These are phyloP conservation scores for Mycena galericulata DNA, from an alignment of 768 basidiomycete species.

Conservation along the genomic window DNA sequence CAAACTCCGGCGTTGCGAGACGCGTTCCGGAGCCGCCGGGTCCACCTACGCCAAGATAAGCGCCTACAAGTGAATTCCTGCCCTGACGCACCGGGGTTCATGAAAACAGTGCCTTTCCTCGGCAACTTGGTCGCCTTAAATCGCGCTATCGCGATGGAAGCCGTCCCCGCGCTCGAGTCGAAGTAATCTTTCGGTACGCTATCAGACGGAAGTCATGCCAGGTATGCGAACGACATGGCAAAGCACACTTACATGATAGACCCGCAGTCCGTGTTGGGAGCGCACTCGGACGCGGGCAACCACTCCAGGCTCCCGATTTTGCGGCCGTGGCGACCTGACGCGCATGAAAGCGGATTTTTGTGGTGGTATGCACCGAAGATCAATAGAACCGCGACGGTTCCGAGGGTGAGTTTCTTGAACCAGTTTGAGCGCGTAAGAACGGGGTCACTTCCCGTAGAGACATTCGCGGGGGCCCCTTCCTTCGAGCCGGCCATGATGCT, in stretches of 20 bases:
- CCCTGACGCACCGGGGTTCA: slow-evolving; percentile 36
- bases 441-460: too few relatives aligned
- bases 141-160: slow-evolving; percentile 34
- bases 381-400: too few relatives aligned
- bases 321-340: not conserved
- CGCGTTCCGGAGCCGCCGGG: slow-evolving; percentile 41
- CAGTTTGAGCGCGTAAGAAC: too few relatives aligned
- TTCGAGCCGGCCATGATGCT: too few relatives aligned
- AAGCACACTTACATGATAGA: not conserved
- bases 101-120: slow-evolving; percentile 36
- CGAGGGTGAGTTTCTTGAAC: too few relatives aligned
- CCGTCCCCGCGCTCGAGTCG: slow-evolving; percentile 31
- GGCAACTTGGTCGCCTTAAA: slow-evolving; percentile 33
- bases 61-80: not conserved
- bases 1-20: slow-evolving; percentile 13
- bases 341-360: not conserved
- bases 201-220: not conserved
- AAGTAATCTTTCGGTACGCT: slow-evolving; percentile 43
- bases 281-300: slow-evolving; percentile 1
- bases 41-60: slow-evolving; percentile 29
- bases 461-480: too few relatives aligned
- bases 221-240: not conserved
- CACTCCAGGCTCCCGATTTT: not conserved
- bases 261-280: not conserved
- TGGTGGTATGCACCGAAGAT: too few relatives aligned